Evolutionary conservation across 768 basidiomycete species (phyloP), one percentile per base, ranked within the genome.

Genomic region (Trametes meyenii): DNA sequence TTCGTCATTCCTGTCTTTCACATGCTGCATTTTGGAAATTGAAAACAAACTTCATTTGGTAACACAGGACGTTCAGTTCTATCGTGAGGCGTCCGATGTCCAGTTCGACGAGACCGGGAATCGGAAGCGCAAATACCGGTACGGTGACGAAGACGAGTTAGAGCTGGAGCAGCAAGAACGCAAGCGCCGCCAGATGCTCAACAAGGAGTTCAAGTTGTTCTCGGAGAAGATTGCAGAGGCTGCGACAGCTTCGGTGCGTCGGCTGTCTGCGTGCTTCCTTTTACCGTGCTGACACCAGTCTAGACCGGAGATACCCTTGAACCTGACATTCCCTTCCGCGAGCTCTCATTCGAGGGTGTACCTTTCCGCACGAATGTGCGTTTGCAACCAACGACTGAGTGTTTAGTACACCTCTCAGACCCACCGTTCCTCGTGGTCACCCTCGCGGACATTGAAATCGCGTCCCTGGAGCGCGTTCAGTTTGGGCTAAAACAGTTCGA

Each of bases 71-170:
- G 86, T 98, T 6, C 97, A 98, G 84, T 98, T 99, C 75, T 95
- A 92, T 79, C 91, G 96, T 10, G 97, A 98, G 77, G 96, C 96
- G 7, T 92, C 94, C 0, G 97, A 99, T 66, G 92, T 96, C 29
- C 92, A 96, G 65, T 98, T 98, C 70, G 97, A 99, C 70, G 97
- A 99, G 75, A 98, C 97, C 1, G 97, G 97, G n/a, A 98, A 98
- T 69, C 85, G 96, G 67, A 98, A 98, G 75, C 86, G 96, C 56
- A 95, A 97, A 74, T 92, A 95, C 69, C 86, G 96, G 57, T 98
- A 98, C 70, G 95, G 95, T 29, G 97, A 98, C 70, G 97, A 99
- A 73, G 97, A 99, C 72, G 97, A 98, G 76, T 95, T 98, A 62
- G 96, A 98, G 78, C 91, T 96, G 78, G 97, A 98, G 72, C 96